phyloP scores from a whole-genome alignment of 2,329 filamentous ascomycete species.

The Beauveria caledonica region DNA sequence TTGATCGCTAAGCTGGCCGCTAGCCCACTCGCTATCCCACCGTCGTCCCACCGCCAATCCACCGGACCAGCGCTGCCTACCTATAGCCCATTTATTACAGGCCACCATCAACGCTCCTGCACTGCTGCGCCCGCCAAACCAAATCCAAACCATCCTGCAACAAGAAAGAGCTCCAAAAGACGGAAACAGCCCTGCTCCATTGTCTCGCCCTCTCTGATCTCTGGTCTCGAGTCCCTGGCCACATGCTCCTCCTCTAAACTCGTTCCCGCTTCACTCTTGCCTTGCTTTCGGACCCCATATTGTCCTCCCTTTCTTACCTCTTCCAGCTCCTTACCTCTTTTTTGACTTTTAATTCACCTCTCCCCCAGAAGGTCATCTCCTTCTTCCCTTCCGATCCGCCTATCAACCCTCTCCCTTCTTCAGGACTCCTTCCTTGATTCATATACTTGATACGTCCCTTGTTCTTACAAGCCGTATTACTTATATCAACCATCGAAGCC shows the following conservation, averaged over 20 bases:
- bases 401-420: neutral
- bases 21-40: neutral
- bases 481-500: neutral
- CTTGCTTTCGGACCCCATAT: constrained; percentile 5
- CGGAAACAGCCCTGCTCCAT: neutral
- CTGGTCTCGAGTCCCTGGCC: constrained; percentile 6
- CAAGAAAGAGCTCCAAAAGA: neutral
- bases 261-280: constrained; percentile 3
- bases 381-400: neutral
- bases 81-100: neutral
- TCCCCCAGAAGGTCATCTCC: constrained; percentile 3
- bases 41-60: neutral
- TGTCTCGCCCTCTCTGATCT: neutral
- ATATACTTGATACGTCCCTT: constrained; percentile 2
- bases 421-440: constrained; percentile 4
- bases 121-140: neutral
- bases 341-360: constrained; percentile 3
- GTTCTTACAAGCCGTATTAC: neutral
- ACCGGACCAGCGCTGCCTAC: neutral
- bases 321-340: neutral
- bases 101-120: too few relatives aligned
- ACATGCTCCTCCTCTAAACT: constrained; percentile 4
- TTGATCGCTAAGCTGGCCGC: neutral
- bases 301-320: constrained; percentile 4
- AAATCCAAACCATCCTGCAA: neutral